Percentiles rank a stretch among this genome's conserved stretches.
These are phyloP conservation scores for Lachancea dasiensis DNA, from an alignment of 805 yeast species.

Conservation along the genomic window DNA sequence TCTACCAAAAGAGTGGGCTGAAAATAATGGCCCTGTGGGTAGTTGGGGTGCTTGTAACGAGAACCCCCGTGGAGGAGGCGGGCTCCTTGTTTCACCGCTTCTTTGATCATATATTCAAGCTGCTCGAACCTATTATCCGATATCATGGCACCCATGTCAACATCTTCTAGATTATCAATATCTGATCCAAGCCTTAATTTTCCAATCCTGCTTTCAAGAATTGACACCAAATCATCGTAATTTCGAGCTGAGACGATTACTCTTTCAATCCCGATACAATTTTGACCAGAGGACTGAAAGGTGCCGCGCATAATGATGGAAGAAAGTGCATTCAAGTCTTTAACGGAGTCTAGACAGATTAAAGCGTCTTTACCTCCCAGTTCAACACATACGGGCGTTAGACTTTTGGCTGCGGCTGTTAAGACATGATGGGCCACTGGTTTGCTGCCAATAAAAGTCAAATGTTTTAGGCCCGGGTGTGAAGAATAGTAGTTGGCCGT, in stretches of 20 bases:
- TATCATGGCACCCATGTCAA: slow-evolving; percentile 96
- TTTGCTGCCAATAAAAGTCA: slow-evolving; percentile 94
- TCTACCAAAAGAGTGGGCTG: slow-evolving; percentile 83
- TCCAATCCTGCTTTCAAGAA: slow-evolving; percentile 52
- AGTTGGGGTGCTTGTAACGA: slow-evolving; percentile 77
- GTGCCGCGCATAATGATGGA: slow-evolving; percentile 91
- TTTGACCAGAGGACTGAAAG: slow-evolving; percentile 96
- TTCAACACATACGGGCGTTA: slow-evolving; percentile 94
- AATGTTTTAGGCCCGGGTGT: slow-evolving; percentile 76
- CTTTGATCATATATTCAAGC: slow-evolving; percentile 59
- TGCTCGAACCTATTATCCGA: slow-evolving; percentile 66
- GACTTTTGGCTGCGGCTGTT: slow-evolving; percentile 71
- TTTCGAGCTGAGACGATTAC: slow-evolving; percentile 72
- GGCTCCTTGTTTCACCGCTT: slow-evolving; percentile 82
- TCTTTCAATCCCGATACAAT: slow-evolving; percentile 95
- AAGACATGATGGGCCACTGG: slow-evolving; percentile 89
- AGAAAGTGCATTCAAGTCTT: slow-evolving; percentile 51
- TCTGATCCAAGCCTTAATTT: slow-evolving; percentile 78
- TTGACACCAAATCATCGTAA: slow-evolving; percentile 56
- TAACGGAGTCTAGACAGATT: slow-evolving; percentile 75
- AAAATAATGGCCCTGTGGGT: slow-evolving; percentile 93
- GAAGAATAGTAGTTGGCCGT: slow-evolving; percentile 78
- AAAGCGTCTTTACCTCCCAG: slow-evolving; percentile 96
- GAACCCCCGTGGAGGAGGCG: slow-evolving; percentile 74
- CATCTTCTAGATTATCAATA: slow-evolving; percentile 82